Conservation (phyloP, 352 stramenopile species). For the Globisporangium yorkense region DNA sequence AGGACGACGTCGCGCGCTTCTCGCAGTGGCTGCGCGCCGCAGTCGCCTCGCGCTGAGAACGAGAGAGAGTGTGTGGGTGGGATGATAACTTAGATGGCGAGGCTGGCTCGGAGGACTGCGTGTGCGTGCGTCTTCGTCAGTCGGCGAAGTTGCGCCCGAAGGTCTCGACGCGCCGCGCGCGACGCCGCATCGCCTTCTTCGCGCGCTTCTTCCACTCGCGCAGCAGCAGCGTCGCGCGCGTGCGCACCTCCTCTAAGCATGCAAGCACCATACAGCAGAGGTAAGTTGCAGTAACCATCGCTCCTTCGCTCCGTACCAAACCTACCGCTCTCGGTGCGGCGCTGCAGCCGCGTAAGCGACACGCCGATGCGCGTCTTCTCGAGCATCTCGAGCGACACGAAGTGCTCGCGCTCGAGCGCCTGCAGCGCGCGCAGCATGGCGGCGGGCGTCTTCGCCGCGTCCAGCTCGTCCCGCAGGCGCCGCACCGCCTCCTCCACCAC, state of each 20-base stretch:
- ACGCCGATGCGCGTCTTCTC: slow-evolving; percentile 59
- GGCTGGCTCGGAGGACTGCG: neutral
- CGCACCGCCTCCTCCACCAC: slow-evolving; percentile 59
- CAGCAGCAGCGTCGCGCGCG: slow-evolving; percentile 34
- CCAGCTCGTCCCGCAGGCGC: slow-evolving; percentile 60
- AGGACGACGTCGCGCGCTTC: slow-evolving; percentile 29
- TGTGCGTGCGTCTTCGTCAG: slow-evolving; percentile 15
- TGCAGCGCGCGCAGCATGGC: slow-evolving; percentile 48
- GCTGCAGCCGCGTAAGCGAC: slow-evolving; percentile 31
- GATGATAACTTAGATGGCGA: slow-evolving; percentile 5
- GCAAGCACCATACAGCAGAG: too few relatives aligned
- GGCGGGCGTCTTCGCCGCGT: slow-evolving; percentile 35
- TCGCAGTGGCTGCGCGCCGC: slow-evolving; percentile 19
- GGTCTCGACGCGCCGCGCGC: slow-evolving; percentile 47
- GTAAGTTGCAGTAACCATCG: too few relatives aligned
- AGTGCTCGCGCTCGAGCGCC: slow-evolving; percentile 45
- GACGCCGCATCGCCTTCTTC: slow-evolving; percentile 59
- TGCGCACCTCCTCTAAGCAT: slow-evolving; percentile 27
- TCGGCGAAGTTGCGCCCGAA: slow-evolving; percentile 69
- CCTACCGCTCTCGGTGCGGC: slow-evolving; percentile 26
- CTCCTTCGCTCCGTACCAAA: neutral
- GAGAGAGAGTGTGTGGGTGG: too few relatives aligned
- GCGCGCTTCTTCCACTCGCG: slow-evolving; percentile 59
- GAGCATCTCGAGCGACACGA: slow-evolving; percentile 78
- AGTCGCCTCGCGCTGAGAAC: neutral